Percentiles rank a stretch among this genome's conserved stretches.
Evolutionary conservation across 208 protist genomes (phyloP).

Genomic region (Leishmania braziliensis): DNA sequence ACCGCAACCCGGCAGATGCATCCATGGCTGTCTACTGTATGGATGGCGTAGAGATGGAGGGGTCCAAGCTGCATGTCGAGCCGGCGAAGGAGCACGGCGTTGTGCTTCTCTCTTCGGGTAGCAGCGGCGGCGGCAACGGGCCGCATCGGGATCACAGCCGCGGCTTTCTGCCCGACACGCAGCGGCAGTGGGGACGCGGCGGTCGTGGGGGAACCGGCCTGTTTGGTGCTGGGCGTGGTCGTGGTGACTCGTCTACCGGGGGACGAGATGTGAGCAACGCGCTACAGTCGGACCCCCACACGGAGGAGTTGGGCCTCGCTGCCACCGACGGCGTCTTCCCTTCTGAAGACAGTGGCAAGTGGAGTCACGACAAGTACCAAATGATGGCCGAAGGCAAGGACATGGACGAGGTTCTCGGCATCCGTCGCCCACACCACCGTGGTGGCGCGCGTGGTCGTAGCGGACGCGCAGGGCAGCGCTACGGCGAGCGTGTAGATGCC

Average conservation of each 20-base stretch:
- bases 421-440: conserved; percentile 24
- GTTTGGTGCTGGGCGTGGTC: conserved; percentile 3
- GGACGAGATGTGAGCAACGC: not conserved
- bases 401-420: conserved; percentile 58
- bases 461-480: conserved; percentile 33
- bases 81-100: conserved; percentile 83
- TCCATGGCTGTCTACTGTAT: conserved; percentile 67
- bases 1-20: conserved; percentile 89
- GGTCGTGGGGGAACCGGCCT: conserved; percentile 9
- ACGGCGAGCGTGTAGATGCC: conserved; percentile 44
- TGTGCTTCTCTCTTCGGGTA: conserved; percentile 57
- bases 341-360: conserved; percentile 32
- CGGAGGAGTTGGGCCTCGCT: not conserved
- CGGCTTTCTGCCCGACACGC: conserved; percentile 37
- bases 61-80: conserved; percentile 64
- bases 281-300: not conserved
- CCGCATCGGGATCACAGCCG: conserved; percentile 25
- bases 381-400: conserved; percentile 53
- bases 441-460: conserved; percentile 42
- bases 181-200: conserved; percentile 17
- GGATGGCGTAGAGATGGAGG: conserved; percentile 74
- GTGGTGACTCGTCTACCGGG: not conserved
- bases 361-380: conserved; percentile 84
- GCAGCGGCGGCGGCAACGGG: not conserved
- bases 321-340: not conserved